These are phyloP conservation scores for Saturnispora kantuleensis DNA, from an alignment of 805 yeast genomes.

Conservation along the genomic window DNA sequence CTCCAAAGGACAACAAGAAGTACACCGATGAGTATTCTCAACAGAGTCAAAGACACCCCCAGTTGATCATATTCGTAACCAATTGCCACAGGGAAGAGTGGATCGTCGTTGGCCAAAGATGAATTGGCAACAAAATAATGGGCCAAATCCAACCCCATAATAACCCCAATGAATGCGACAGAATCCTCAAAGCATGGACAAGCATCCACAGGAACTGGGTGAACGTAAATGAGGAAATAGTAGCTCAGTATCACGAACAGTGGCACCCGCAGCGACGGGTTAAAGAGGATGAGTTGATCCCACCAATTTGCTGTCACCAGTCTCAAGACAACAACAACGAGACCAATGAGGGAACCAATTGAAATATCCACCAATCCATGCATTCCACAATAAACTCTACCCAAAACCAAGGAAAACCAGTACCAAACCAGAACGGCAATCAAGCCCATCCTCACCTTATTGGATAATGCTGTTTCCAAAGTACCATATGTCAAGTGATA, in stretches of 20 bases:
- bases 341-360: constrained; percentile 60
- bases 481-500: constrained; percentile 14
- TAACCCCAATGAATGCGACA: constrained; percentile 85
- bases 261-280: constrained; percentile 17
- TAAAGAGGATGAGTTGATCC: constrained; percentile 35
- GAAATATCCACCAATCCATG: constrained; percentile 79
- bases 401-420: constrained; percentile 56
- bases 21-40: constrained; percentile 56
- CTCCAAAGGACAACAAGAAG: constrained; percentile 63
- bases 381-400: constrained; percentile 94
- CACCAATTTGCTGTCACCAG: constrained; percentile 28
- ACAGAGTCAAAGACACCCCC: constrained; percentile 32
- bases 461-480: not conserved
- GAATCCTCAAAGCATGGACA: constrained; percentile 97
- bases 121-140: constrained; percentile 33
- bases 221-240: constrained; percentile 48
- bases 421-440: constrained; percentile 32
- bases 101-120: constrained; percentile 7
- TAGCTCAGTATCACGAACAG: constrained; percentile 34
- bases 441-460: not conserved
- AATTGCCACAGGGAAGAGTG: constrained; percentile 23
- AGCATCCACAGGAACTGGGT: constrained; percentile 79
- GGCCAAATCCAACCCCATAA: constrained; percentile 63
- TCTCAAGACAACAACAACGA: constrained; percentile 40
- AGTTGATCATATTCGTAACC: constrained; percentile 33